phyloP scores from a whole-genome alignment of 495 filamentous ascomycete species.

The Penicillium coffeae region DNA sequence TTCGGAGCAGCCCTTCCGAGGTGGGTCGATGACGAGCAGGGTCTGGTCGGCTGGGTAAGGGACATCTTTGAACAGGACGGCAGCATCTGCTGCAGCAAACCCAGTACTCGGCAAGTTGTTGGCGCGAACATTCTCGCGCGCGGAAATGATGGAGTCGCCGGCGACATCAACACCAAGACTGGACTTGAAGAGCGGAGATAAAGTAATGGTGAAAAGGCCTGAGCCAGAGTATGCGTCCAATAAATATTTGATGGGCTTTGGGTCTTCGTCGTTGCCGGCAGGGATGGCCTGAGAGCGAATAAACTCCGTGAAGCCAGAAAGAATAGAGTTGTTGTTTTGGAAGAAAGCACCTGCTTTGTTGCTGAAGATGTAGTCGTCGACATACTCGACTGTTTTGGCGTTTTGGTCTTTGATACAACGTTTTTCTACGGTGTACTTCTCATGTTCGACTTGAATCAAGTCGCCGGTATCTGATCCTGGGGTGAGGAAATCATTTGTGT shows the following conservation, averaged over 20 bases:
- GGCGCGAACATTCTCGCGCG: constrained; percentile 67
- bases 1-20: constrained; percentile 89
- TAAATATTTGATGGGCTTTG: constrained; percentile 67
- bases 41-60: constrained; percentile 73
- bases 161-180: constrained; percentile 71
- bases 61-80: constrained; percentile 70
- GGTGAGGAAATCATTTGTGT: constrained; percentile 12
- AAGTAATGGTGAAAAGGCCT: constrained; percentile 93
- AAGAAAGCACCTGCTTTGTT: constrained; percentile 94
- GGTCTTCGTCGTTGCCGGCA: constrained; percentile 23
- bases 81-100: constrained; percentile 84
- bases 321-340: constrained; percentile 99
- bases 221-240: constrained; percentile 97
- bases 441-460: constrained; percentile 30
- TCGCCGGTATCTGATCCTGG: constrained; percentile 31
- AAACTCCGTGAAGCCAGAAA: constrained; percentile 84
- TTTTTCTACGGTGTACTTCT: constrained; percentile 67
- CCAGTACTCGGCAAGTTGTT: constrained; percentile 69
- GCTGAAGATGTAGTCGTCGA: constrained; percentile 78
- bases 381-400: constrained; percentile 74
- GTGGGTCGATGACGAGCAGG: constrained; percentile 87
- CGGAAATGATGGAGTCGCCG: constrained; percentile 66
- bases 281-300: constrained; percentile 75
- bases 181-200: constrained; percentile 72
- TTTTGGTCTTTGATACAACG: constrained; percentile 83